Conservation (phyloP, 169 alveolate species). For the Plasmodium blacklocki region DNA sequence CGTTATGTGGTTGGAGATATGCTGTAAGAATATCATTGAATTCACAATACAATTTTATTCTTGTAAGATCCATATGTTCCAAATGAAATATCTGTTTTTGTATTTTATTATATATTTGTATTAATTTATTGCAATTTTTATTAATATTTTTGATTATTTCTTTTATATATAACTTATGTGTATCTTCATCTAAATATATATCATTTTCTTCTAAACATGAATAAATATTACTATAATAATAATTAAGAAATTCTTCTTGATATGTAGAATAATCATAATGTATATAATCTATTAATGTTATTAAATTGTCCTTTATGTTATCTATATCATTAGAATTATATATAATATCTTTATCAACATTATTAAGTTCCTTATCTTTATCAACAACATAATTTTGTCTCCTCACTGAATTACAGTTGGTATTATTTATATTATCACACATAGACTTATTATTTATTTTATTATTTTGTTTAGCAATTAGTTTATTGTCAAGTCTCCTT, state of each 20-base stretch:
- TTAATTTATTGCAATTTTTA: conserved; percentile 36
- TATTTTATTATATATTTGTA: conserved; percentile 60
- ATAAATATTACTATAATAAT: conserved; percentile 10
- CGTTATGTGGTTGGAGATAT: conserved; percentile 38
- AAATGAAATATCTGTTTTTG: neutral
- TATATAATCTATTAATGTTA: conserved; percentile 26
- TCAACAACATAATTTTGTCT: too few relatives aligned
- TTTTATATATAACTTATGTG: neutral
- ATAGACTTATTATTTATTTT: neutral
- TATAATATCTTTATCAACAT: neutral
- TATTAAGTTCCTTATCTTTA: neutral
- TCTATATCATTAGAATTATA: neutral
- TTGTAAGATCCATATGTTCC: conserved; percentile 6
- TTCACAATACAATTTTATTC: conserved; percentile 20
- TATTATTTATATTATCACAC: too few relatives aligned
- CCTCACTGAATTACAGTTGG: neutral
- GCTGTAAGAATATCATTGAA: conserved; percentile 25
- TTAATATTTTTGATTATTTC: conserved; percentile 28
- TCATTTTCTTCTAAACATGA: conserved; percentile 11
- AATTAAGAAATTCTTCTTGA: conserved; percentile 37
- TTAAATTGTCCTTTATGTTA: neutral
- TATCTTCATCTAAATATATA: conserved; percentile 14
- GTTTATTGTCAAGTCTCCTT: neutral
- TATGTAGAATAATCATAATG: conserved; percentile 52
- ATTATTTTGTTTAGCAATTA: neutral